A percentile compares a stretch with the other conserved stretches of the same genome.
Evolutionary conservation across 2,329 filamentous ascomycete genomes (phyloP).

Genomic region (Keithomyces neogunnii): DNA sequence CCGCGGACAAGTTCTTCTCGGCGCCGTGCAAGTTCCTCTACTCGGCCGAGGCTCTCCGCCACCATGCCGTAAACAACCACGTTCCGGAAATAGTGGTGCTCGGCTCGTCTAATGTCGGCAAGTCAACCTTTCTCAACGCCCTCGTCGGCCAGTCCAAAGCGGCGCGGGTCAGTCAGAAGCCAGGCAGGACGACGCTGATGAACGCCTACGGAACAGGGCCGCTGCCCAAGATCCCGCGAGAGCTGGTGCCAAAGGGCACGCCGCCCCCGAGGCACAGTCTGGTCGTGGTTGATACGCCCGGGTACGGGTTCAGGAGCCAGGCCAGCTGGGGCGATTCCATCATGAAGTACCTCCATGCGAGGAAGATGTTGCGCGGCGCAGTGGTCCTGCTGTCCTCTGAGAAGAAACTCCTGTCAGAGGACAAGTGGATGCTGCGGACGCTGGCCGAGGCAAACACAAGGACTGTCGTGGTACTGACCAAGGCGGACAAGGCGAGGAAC

Average conservation of each 20-base stretch:
- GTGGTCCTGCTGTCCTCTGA: slow-evolving; percentile 46
- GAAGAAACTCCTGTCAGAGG: slow-evolving; percentile 40
- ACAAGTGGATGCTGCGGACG: slow-evolving; percentile 37
- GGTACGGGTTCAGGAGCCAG: slow-evolving; percentile 39
- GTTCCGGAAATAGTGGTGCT: slow-evolving; percentile 64
- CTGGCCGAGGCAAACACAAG: slow-evolving; percentile 35
- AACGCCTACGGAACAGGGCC: slow-evolving; percentile 49
- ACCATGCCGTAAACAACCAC: slow-evolving; percentile 42
- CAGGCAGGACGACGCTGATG: slow-evolving; percentile 46
- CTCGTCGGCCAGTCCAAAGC: slow-evolving; percentile 46
- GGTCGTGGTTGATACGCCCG: slow-evolving; percentile 42
- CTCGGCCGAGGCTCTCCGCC: slow-evolving; percentile 37
- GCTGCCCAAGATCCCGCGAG: slow-evolving; percentile 18
- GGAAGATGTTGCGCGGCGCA: slow-evolving; percentile 40
- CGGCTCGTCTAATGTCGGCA: slow-evolving; percentile 83
- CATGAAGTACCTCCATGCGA: slow-evolving; percentile 37
- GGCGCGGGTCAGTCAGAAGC: slow-evolving; percentile 40
- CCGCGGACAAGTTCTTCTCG: slow-evolving; percentile 24
- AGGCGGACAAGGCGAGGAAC: slow-evolving; percentile 41
- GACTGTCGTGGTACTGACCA: slow-evolving; percentile 46
- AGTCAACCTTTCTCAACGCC: slow-evolving; percentile 81
- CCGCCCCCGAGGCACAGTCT: slow-evolving; percentile 37
- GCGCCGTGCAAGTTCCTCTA: slow-evolving; percentile 34
- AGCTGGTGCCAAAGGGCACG: slow-evolving; percentile 24
- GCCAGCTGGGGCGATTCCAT: slow-evolving; percentile 45